Percentiles rank a stretch among this genome's conserved stretches.
These are phyloP conservation scores for Cladochytrium replicatum DNA, from an alignment of 192 early-diverging fungal genomes.

Conservation along the genomic window DNA sequence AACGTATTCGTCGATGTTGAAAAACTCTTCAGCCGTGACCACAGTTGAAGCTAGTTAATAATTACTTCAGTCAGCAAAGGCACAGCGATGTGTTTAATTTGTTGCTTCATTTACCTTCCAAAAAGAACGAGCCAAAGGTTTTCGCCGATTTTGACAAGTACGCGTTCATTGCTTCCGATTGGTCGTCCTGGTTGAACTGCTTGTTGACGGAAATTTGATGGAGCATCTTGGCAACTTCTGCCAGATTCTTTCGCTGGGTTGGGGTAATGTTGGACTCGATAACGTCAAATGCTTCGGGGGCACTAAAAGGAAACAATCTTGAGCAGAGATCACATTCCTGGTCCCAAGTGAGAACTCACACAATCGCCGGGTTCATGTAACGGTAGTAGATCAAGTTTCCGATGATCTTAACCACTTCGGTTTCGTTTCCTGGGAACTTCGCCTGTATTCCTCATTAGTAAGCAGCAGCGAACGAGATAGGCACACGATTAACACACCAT, in stretches of 20 bases:
- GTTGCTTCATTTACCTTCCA: slow-evolving; percentile 42
- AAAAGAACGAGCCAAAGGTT: slow-evolving; percentile 78
- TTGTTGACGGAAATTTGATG: slow-evolving; percentile 89
- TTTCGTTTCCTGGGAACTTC: slow-evolving; percentile 80
- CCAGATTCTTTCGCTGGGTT: slow-evolving; percentile 91
- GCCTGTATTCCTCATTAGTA: slow-evolving; percentile 17
- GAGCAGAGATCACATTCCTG: no score
- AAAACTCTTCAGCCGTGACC: slow-evolving; percentile 75
- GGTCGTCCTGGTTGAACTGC: slow-evolving; percentile 55
- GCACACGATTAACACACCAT: slow-evolving; percentile 16
- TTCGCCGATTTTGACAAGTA: slow-evolving; percentile 68
- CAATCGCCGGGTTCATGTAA: slow-evolving; percentile 96
- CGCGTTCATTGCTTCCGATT: slow-evolving; percentile 64
- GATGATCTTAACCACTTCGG: slow-evolving; percentile 76
- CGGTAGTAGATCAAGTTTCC: slow-evolving; percentile 97
- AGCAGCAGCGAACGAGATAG: neutral
- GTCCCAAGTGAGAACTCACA: no score
- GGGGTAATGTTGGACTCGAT: slow-evolving; percentile 77
- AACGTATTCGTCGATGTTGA: slow-evolving; percentile 81
- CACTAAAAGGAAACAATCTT: no score
- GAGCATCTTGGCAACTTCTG: slow-evolving; percentile 88
- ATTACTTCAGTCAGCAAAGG: no score
- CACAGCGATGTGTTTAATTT: neutral
- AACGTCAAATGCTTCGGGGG: slow-evolving; percentile 94
- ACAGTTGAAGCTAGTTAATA: slow-evolving; percentile 87